Percentiles rank a stretch among this genome's conserved stretches.
These are phyloP conservation scores for Thelephora terrestris DNA, from an alignment of 1,284 basidiomycete genomes.

Conservation along the genomic window DNA sequence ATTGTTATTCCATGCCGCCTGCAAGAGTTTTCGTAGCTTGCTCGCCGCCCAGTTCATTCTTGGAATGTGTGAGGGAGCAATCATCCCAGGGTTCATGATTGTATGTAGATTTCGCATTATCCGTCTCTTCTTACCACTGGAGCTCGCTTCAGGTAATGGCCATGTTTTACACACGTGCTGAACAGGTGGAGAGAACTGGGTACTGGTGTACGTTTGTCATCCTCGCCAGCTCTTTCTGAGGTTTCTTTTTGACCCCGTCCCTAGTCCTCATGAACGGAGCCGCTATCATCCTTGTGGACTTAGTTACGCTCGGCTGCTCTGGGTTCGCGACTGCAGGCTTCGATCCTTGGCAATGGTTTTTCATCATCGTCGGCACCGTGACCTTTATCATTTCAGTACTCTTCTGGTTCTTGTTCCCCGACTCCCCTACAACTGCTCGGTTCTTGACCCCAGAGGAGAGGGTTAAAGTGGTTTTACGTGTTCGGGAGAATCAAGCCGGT, in stretches of 20 bases:
- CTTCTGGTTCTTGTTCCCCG: conserved; percentile 56
- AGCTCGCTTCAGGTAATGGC: conserved; percentile 23
- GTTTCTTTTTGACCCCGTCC: too few species aligned
- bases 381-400: conserved; percentile 26
- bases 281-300: conserved; percentile 33
- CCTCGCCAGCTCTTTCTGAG: too few species aligned
- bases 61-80: conserved; percentile 70
- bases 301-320: conserved; percentile 33
- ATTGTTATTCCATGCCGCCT: conserved; percentile 58
- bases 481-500: conserved; percentile 69
- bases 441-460: conserved; percentile 59
- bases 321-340: conserved; percentile 25
- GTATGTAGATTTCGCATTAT: too few species aligned
- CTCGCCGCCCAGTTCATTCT: conserved; percentile 57
- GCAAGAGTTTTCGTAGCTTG: conserved; percentile 59
- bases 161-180: conserved; percentile 73
- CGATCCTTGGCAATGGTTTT: conserved; percentile 37
- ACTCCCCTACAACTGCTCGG: conserved; percentile 61
- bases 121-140: neutral
- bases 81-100: conserved; percentile 71
- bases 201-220: conserved; percentile 68
- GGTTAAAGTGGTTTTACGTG: conserved; percentile 58
- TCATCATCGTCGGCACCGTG: conserved; percentile 34
- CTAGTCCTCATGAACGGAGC: conserved; percentile 44
- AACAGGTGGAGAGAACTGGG: conserved; percentile 63